Percentiles rank a stretch among this genome's conserved stretches.
Conservation (phyloP, 2,329 filamentous ascomycete genomes). For the Sporothrix inflata region DNA sequence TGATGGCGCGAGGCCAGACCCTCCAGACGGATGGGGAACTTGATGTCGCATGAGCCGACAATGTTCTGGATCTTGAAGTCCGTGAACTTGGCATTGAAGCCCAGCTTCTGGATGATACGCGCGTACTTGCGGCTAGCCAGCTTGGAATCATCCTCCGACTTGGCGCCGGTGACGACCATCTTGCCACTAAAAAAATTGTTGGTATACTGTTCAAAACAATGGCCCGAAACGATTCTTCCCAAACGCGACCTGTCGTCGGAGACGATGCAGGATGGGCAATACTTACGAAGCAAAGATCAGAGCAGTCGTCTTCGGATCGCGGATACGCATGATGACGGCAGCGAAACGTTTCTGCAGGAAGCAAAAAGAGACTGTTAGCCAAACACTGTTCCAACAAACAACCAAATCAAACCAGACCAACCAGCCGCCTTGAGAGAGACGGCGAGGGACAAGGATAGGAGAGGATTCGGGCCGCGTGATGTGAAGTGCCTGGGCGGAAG, state of each 20-base stretch:
- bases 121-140: conserved; percentile 97
- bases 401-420: background rate
- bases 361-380: conserved; percentile 27
- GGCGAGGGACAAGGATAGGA: background rate
- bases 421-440: conserved; percentile 1
- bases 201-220: conserved; percentile 8
- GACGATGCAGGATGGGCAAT: background rate
- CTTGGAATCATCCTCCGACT: conserved; percentile 97
- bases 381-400: conserved; percentile 28
- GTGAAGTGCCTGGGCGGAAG: conserved; percentile 23
- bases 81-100: conserved; percentile 99
- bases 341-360: conserved; percentile 76
- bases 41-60: conserved; percentile 97
- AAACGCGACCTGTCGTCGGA: too few species aligned
- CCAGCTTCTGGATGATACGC: conserved; percentile 98
- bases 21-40: conserved; percentile 97
- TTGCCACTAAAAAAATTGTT: conserved; percentile 68
- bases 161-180: conserved; percentile 99
- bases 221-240: background rate
- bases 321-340: conserved; percentile 99
- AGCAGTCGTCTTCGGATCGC: conserved; percentile 97
- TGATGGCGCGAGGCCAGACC: conserved; percentile 97
- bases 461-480: background rate
- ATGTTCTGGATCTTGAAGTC: conserved; percentile 99
- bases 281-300: conserved; percentile 77